phyloP scores from a whole-genome alignment of 2,329 filamentous ascomycete species.

The Gliomastix tumulicola region DNA sequence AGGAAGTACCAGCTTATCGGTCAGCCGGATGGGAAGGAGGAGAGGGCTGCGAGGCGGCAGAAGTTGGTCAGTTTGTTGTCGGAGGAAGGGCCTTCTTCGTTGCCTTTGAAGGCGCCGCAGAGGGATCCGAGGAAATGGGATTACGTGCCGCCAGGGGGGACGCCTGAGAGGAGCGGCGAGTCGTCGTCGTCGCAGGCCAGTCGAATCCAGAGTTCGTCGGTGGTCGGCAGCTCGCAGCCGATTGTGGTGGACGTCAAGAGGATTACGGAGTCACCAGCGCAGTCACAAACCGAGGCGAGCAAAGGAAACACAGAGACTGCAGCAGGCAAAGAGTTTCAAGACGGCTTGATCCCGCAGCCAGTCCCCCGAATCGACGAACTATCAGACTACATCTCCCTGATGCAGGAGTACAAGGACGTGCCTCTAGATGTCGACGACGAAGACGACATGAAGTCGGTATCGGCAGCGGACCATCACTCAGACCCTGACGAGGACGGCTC shows the following conservation, averaged over 20 bases:
- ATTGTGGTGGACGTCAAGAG: constrained; percentile 12
- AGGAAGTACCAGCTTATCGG: constrained; percentile 53
- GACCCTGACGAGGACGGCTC: too few species aligned
- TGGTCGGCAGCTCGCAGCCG: constrained; percentile 13
- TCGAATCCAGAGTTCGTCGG: constrained; percentile 9
- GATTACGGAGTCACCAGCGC: neutral
- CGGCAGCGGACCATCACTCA: constrained; percentile 5
- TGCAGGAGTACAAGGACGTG: constrained; percentile 53
- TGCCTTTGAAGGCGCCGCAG: constrained; percentile 40
- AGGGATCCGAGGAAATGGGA: constrained; percentile 28
- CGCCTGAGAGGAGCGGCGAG: constrained; percentile 26
- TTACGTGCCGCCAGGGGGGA: constrained; percentile 26
- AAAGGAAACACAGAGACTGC: too few species aligned
- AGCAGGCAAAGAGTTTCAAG: too few species aligned
- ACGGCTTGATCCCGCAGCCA: neutral
- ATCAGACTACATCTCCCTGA: constrained; percentile 55
- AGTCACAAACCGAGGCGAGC: neutral
- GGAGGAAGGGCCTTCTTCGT: too few species aligned
- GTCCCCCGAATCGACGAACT: constrained; percentile 44
- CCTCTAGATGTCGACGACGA: constrained; percentile 45
- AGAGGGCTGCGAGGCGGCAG: too few species aligned
- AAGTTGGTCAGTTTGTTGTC: too few species aligned
- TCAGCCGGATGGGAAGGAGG: constrained; percentile 21
- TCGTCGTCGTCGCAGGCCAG: constrained; percentile 14
- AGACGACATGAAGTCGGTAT: constrained; percentile 20